Evolutionary conservation across 2,329 filamentous ascomycete genomes (phyloP), one percentile per base, ranked within the genome.

Genomic region (Ophiostoma sp.): DNA sequence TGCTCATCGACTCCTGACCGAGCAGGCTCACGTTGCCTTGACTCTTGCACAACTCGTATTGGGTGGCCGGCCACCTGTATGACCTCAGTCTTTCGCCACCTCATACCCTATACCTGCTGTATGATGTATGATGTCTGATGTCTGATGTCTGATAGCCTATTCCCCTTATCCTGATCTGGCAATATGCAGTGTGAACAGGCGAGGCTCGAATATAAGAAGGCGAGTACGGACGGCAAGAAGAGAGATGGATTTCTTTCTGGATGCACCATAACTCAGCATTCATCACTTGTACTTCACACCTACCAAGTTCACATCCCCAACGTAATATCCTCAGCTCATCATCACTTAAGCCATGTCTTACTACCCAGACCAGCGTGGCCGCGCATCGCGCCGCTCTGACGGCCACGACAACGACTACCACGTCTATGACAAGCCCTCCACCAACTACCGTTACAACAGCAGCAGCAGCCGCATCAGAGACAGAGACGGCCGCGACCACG

Each of bases 351-450:
- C 27, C 27, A 27, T 47, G 60, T 36, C 65, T 8, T 47, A 65
- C 47, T 27, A 65, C 41, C 45, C 65, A 9, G 66, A 52, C 11
- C 62, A 66, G 14, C 63, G 68, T 40, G 66, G 68, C 44, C 68
- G 68, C 44, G 44, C 62, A 8, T 65, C 66, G 8, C 62, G 41
- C 52, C 65, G 49, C 36, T n/a, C 40, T 42, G 41, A 55, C 49
- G 14, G 36, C 14, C 8, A 66, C 14, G 45, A 64, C 41, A 40
- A 64, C 65, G 67, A 52, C 64, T 42, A 49, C 44, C 36, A 55
- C 14, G 40, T 41, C 11, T 64, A 52, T 8, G 36, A 60, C 18
- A 45, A 45, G 45, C 11, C 65, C 55, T 4, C 27, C 16, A 18
- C 44, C 38, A 47, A 27, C 64, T 41, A 64, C 7, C 6, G 55